A percentile compares a stretch with the other conserved stretches of the same genome.
phyloP scores from a whole-genome alignment of 2,329 filamentous ascomycete species.

The Neofusicoccum ribis region DNA sequence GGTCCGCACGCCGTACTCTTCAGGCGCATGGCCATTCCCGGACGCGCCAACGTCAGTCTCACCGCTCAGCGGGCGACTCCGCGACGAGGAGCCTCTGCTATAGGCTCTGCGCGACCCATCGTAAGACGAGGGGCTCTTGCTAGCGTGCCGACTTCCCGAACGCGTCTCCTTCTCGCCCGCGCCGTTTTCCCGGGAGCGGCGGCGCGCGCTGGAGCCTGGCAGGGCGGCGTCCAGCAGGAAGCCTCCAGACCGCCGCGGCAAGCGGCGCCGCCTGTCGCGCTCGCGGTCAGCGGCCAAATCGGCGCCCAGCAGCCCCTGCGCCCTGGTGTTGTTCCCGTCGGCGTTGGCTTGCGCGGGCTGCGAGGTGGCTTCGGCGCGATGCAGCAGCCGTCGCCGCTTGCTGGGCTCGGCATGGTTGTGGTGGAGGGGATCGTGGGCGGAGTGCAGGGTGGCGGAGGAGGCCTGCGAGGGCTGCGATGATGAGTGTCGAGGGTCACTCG shows the following conservation, averaged over 20 bases:
- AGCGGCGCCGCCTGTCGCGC: conserved; percentile 33
- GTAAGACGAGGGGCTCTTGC: conserved; percentile 17
- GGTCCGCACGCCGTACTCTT: conserved; percentile 9
- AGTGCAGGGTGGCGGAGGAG: conserved; percentile 36
- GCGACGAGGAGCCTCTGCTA: conserved; percentile 21
- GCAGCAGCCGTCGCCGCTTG: conserved; percentile 2
- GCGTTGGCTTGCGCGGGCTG: not conserved
- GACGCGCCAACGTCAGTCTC: not conserved
- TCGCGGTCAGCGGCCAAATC: conserved; percentile 34
- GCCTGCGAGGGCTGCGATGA: conserved; percentile 34
- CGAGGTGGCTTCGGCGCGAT: conserved; percentile 18
- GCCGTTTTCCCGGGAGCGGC: conserved; percentile 30
- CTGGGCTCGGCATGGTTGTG: conserved; percentile 32
- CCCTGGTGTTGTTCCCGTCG: conserved; percentile 8
- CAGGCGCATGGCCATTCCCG: conserved; percentile 2
- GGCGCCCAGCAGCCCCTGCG: conserved; percentile 23
- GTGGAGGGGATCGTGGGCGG: conserved; percentile 28
- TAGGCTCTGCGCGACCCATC: conserved; percentile 30
- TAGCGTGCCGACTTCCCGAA: conserved; percentile 34
- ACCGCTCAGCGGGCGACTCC: conserved; percentile 21
- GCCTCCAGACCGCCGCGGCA: conserved; percentile 39
- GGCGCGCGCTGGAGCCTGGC: conserved; percentile 25
- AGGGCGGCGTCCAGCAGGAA: conserved; percentile 49
- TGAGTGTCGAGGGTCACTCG: conserved; percentile 36
- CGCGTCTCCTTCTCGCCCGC: conserved; percentile 28